These are phyloP conservation scores for Hevea brasiliensis DNA, from an alignment of 345 rosid species.

Conservation along the genomic window DNA sequence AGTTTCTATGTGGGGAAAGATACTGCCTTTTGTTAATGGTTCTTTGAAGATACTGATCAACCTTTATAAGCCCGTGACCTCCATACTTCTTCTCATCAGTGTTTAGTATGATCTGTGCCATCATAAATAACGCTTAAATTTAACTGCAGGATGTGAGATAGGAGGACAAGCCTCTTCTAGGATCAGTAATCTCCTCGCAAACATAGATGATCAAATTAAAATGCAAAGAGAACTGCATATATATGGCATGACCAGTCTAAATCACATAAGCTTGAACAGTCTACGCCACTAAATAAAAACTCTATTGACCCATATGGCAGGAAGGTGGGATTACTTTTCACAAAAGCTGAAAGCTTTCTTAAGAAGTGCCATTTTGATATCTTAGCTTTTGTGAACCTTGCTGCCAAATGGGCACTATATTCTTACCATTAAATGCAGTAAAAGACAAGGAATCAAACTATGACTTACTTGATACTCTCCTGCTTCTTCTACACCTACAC, in stretches of 20 bases:
- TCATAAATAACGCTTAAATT: not conserved
- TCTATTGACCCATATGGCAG: not conserved
- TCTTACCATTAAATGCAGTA: not conserved
- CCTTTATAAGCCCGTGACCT: constrained; percentile 59
- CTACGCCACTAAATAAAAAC: not conserved
- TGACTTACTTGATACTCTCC: constrained; percentile 83
- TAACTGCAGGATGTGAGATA: not conserved
- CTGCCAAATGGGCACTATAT: not conserved
- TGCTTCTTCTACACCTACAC: constrained; percentile 87
- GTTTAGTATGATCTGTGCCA: constrained; percentile 64
- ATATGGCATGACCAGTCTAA: not conserved
- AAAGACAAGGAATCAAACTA: not conserved
- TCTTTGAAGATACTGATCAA: constrained; percentile 65
- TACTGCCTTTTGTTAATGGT: constrained; percentile 62
- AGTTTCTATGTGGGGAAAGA: not conserved
- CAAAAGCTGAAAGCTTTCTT: not conserved
- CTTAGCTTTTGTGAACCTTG: not conserved
- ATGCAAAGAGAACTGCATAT: not conserved
- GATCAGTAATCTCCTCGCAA: not conserved
- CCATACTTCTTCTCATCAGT: constrained; percentile 82
- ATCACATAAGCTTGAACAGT: not conserved
- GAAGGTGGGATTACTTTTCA: not conserved
- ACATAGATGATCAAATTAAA: not conserved
- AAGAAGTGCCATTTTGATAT: not conserved
- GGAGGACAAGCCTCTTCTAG: not conserved